Base-by-base conservation (phyloP, 495 filamentous ascomycete genomes). In the Aspergillus olivimuriae region DNA sequence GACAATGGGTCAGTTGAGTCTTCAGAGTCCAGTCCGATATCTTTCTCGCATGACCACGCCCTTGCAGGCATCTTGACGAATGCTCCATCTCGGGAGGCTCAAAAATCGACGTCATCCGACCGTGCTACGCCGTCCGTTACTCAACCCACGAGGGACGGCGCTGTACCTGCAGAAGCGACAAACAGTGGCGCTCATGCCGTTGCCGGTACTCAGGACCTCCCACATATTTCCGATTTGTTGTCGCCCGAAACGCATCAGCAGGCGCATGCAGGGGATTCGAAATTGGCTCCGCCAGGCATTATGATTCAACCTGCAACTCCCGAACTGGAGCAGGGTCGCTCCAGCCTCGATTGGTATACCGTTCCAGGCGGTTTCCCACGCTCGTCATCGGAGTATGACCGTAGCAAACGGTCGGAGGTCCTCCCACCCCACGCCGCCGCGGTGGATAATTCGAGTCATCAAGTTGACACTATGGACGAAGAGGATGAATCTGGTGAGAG, bases 31-130 rank as follows among this genome's bases (percentile, higher is more conserved):
- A 51, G 63, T 20, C 39, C 37, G 16, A 34, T 56, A 7, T 67
- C 64, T 18, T 56, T 72, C 14, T 86, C 84, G 3, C 83, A 65
- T 52, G 87, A 91, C 52, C 78, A 82, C 52, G 74, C 72, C 3
- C 59, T 88, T 41, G 83, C 75, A 20, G 66, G 69, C 1, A 58
- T 86, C 0, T 48, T 89, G n/a, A 64, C 72, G 5, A 55, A 56
- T 24, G 34, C 47, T 21, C 46, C 37, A 33, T 19, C n/a, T 3
- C 24, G 39, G 12, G 46, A 46, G 8, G 34, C 22, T 16, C 9
- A 43, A 20, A 19, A 28, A 4, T 1, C 18, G 10, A 38, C 20
- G 35, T 22, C 18, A 6, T 1, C 35, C 11, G 19, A 23, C 19
- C 8, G 8, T 38, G n/a, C 35, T 23, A 8, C 35, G 5, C 14